A percentile compares a stretch with the other conserved stretches of the same genome.
Evolutionary conservation across 225 moss, liverwort and hornwort genomes (phyloP).

Genomic region (Rhytidiadelphus loreus): DNA sequence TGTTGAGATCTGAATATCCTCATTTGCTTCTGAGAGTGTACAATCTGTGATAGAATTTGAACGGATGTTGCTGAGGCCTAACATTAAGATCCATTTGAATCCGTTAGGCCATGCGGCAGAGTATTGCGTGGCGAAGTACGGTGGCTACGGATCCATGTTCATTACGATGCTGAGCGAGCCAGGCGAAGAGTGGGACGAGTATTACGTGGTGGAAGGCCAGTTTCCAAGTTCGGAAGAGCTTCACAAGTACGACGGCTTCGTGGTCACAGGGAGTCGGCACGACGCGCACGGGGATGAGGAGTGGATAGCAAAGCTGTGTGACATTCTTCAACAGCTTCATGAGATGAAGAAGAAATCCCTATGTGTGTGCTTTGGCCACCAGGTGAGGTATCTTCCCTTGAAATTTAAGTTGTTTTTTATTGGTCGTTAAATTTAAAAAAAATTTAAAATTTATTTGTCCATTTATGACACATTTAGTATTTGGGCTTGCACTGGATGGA

Average conservation of each 20-base stretch:
- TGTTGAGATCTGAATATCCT: background rate
- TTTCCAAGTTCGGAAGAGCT: constrained; percentile 62
- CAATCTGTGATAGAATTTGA: background rate
- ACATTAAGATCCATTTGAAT: background rate
- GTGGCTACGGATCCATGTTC: constrained; percentile 72
- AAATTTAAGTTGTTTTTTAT: background rate
- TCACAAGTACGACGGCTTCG: constrained; percentile 70
- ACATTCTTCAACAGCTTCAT: constrained; percentile 42
- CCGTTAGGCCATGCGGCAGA: constrained; percentile 37
- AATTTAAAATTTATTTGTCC: background rate
- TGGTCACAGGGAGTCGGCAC: constrained; percentile 77
- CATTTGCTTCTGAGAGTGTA: background rate
- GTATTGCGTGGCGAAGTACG: constrained; percentile 42
- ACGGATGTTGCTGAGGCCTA: background rate
- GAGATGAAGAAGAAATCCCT: constrained; percentile 56
- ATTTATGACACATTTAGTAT: background rate
- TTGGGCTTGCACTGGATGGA: background rate
- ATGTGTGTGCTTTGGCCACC: constrained; percentile 86
- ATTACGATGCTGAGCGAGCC: constrained; percentile 62
- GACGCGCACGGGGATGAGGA: constrained; percentile 72
- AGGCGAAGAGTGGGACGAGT: constrained; percentile 68
- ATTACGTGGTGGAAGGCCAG: constrained; percentile 60
- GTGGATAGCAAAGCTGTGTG: constrained; percentile 67
- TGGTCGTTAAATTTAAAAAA: background rate
- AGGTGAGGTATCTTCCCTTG: constrained; percentile 16